Evolutionary conservation across 768 basidiomycete species (phyloP), one percentile per base, ranked within the genome.

Genomic region (Pulveroboletus sp.): DNA sequence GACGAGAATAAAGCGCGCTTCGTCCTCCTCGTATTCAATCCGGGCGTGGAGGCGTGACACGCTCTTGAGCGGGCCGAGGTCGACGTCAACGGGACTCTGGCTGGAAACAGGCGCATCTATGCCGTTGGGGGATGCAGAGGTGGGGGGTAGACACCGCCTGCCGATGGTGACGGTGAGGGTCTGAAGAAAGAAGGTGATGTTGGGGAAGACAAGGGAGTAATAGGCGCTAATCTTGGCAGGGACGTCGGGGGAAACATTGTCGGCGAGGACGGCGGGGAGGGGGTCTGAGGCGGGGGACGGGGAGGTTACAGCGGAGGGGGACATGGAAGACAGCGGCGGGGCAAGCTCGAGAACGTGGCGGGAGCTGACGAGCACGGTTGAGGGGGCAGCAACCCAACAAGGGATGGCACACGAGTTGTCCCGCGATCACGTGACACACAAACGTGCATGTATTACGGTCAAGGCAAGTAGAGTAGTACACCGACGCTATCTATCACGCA

Each of bases 171-270:
- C 88, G 34, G 82, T 84, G 55, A 97, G 85, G 19, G 92, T 97
- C 72, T 97, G 90, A 48, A 99, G 88, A 75, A 94, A 99, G 72
- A 97, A 98, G 47, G 91, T 91, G 72, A 94, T 94, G 66, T 85
- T 82, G 27, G 90, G 90, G 65, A 97, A 97, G 67, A 92, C 89
- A 49, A 95, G 86, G 65, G 86, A 88, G 72, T 93, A 94, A 65
- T 94, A 95, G 52, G 93, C 93, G 66, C 85, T 85, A 64, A 93
- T 91, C 80, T 84, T 90, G 72, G 86, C 83, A 55, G 84, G 78
- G 23, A 67, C 49, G 40, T 61, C 61, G 55, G 45, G 2, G 37
- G 50, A 13, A 1, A 32, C 44, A 38, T 49, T 43, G 37, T 52
- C 54, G 36, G 46, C 35, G 42, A 43, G 25, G 12, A 25, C 21